Evolutionary conservation across 768 basidiomycete species (phyloP).

Genomic region (Rhodotorula taiwanensis): DNA sequence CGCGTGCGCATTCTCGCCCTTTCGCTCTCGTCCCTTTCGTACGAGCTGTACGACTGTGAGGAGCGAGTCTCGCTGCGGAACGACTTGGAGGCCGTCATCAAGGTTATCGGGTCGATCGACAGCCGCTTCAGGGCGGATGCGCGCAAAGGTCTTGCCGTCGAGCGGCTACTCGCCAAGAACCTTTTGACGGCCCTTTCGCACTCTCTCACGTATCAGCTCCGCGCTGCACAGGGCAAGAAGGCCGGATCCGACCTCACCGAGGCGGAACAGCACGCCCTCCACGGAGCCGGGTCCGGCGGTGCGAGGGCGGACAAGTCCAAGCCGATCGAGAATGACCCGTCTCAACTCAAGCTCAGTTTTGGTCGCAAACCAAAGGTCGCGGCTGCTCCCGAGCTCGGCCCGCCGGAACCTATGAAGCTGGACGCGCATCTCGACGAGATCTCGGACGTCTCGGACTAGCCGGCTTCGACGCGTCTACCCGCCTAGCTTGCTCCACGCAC

Average conservation of each 20-base stretch:
- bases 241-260: background rate
- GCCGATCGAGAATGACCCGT: no score
- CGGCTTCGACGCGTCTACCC: background rate
- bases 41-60: background rate
- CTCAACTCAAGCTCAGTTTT: no score
- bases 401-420: no score
- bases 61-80: background rate
- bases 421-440: no score
- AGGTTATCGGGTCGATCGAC: background rate
- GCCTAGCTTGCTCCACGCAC: background rate
- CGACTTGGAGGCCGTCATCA: background rate
- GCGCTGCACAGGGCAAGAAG: slow-evolving; percentile 5
- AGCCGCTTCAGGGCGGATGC: slow-evolving; percentile 12
- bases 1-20: slow-evolving; percentile 9
- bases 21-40: slow-evolving; percentile 1
- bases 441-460: background rate
- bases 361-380: no score
- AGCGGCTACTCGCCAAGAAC: slow-evolving; percentile 24
- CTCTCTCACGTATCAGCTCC: slow-evolving; percentile 17
- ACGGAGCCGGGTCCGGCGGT: no score
- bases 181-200: slow-evolving; percentile 3
- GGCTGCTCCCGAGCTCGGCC: no score
- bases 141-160: slow-evolving; percentile 17
- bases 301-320: no score
- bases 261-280: background rate